Percentiles rank a stretch among this genome's conserved stretches.
Evolutionary conservation across 1,284 basidiomycete genomes (phyloP).

Genomic region (Ceratobasidium sp.): DNA sequence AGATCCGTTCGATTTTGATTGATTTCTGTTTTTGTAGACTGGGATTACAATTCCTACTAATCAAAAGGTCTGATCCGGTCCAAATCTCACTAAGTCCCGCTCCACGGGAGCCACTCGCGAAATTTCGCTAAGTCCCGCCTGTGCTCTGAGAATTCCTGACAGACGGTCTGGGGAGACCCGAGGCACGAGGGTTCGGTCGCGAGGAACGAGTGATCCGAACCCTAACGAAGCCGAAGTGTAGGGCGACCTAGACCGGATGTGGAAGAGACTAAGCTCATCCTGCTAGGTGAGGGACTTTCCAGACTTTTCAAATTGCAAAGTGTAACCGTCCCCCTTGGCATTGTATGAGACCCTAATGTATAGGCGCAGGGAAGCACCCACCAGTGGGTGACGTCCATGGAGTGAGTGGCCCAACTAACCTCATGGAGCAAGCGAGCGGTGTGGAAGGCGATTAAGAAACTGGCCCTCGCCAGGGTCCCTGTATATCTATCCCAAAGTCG

Average conservation of each 20-base stretch:
- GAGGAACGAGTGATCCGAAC: conserved; percentile 29
- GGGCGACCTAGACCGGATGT: conserved; percentile 25
- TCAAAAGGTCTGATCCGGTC: conserved; percentile 11
- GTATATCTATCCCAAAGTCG: too few species aligned
- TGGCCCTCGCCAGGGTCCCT: conserved; percentile 5
- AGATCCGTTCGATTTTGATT: conserved; percentile 10
- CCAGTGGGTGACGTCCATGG: neutral
- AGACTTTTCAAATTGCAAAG: conserved; percentile 1
- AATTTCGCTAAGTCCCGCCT: conserved; percentile 26
- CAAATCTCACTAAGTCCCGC: conserved; percentile 24
- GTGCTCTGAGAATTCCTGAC: conserved; percentile 11
- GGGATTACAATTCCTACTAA: conserved; percentile 5
- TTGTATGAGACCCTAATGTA: neutral
- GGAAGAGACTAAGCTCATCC: conserved; percentile 31
- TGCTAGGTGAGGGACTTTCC: too few species aligned
- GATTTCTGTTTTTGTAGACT: conserved; percentile 13
- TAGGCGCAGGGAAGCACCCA: neutral
- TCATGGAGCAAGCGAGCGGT: neutral
- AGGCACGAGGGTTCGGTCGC: conserved; percentile 22
- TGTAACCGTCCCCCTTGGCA: neutral
- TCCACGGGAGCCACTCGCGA: neutral
- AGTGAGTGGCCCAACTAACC: neutral
- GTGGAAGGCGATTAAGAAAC: neutral
- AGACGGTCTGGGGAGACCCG: conserved; percentile 22
- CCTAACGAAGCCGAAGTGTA: conserved; percentile 10